Conservation (phyloP, 805 yeast species). For the Schwanniomyces vanrijiae region DNA sequence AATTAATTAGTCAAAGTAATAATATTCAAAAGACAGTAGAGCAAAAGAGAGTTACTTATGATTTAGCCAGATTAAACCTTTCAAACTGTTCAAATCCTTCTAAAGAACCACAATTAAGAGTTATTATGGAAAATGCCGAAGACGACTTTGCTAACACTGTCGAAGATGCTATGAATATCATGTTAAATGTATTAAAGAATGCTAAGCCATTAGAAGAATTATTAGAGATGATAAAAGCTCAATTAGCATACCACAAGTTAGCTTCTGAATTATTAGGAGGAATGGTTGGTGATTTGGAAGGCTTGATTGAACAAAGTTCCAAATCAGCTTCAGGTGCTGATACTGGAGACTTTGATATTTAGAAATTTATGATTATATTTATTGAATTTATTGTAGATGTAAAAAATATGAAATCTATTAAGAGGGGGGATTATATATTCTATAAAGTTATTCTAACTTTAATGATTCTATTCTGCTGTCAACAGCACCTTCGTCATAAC, state of each 20-base stretch:
- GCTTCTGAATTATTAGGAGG: slow-evolving; percentile 67
- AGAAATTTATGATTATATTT: slow-evolving; percentile 4
- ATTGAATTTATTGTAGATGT: slow-evolving; percentile 1
- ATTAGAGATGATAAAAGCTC: slow-evolving; percentile 71
- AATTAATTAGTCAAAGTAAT: slow-evolving; percentile 60
- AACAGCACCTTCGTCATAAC: slow-evolving; percentile 23
- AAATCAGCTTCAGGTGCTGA: slow-evolving; percentile 16
- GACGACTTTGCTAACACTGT: slow-evolving; percentile 89
- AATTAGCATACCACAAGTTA: slow-evolving; percentile 75
- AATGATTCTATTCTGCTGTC: slow-evolving; percentile 32
- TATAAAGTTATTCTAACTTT: slow-evolving; percentile 12
- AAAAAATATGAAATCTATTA: neutral
- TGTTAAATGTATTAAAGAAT: slow-evolving; percentile 76
- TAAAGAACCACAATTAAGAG: slow-evolving; percentile 71
- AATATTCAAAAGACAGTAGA: slow-evolving; percentile 73
- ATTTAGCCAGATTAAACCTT: slow-evolving; percentile 62
- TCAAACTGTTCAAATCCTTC: slow-evolving; percentile 40
- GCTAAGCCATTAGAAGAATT: slow-evolving; percentile 69
- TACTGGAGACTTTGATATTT: slow-evolving; percentile 34
- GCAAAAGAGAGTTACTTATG: slow-evolving; percentile 75
- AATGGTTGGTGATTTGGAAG: slow-evolving; percentile 64
- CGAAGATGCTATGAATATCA: slow-evolving; percentile 79
- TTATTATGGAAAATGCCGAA: slow-evolving; percentile 78
- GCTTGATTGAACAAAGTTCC: slow-evolving; percentile 49
- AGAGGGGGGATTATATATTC: neutral